Conservation (phyloP, 352 stramenopile species). For the Globisporangium emineosum region DNA sequence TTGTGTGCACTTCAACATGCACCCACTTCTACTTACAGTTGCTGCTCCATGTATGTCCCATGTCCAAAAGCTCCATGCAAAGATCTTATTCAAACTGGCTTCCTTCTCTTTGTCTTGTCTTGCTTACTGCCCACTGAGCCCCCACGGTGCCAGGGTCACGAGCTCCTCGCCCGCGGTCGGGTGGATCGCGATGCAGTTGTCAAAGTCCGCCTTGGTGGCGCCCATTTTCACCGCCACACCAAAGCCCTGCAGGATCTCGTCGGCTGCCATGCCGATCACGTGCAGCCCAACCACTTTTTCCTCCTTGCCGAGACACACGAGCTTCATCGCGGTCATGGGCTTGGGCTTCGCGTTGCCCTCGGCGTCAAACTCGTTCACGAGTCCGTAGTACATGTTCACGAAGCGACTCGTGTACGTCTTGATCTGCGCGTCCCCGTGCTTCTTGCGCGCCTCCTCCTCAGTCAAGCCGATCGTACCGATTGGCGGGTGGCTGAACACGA, state of each 20-base stretch:
- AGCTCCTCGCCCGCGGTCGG: constrained; percentile 96
- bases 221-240: constrained; percentile 98
- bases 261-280: constrained; percentile 91
- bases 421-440: constrained; percentile 89
- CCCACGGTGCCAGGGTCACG: constrained; percentile 92
- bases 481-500: constrained; percentile 95
- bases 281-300: constrained; percentile 97
- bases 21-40: neutral
- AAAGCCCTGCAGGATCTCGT: constrained; percentile 99
- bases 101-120: neutral
- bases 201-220: constrained; percentile 96
- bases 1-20: neutral
- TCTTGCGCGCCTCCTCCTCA: constrained; percentile 82
- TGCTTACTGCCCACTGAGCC: constrained; percentile 31
- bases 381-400: constrained; percentile 95
- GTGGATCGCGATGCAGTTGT: constrained; percentile 95
- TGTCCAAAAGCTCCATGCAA: neutral
- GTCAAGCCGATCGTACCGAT: constrained; percentile 95
- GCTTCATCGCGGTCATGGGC: constrained; percentile 94
- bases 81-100: neutral
- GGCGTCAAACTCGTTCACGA: constrained; percentile 68
- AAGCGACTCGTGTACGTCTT: constrained; percentile 94
- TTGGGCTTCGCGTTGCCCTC: constrained; percentile 60
- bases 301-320: constrained; percentile 85
- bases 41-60: neutral